Percentiles rank a stretch among this genome's conserved stretches.
phyloP scores from a whole-genome alignment of 2,329 filamentous ascomycete species.

The Fusarium euwallaceae region DNA sequence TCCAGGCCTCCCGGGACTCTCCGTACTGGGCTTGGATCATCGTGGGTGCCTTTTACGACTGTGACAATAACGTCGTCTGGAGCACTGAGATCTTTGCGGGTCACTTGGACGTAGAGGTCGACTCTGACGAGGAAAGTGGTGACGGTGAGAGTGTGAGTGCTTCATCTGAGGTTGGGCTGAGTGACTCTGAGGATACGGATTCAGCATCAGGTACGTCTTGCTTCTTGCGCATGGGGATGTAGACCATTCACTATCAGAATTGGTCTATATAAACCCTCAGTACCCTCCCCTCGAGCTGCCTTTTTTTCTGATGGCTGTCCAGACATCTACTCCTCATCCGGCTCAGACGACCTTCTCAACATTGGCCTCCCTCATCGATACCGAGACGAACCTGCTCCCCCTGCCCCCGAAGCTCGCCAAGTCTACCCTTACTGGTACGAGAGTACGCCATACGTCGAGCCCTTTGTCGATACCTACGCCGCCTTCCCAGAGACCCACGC shows the following conservation, averaged over 20 bases:
- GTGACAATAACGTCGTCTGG: constrained; percentile 57
- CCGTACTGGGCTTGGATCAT: constrained; percentile 62
- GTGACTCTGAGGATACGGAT: constrained; percentile 25
- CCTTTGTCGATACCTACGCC: background rate
- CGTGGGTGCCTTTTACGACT: constrained; percentile 62
- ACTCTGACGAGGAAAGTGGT: constrained; percentile 42
- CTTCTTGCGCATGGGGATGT: background rate
- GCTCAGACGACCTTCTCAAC: constrained; percentile 1
- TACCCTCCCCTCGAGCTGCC: background rate
- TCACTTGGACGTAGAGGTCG: constrained; percentile 44
- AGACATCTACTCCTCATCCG: constrained; percentile 30
- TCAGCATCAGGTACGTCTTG: constrained; percentile 39
- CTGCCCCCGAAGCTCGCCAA: constrained; percentile 10
- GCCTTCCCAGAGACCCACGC: background rate
- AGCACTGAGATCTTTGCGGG: constrained; percentile 60
- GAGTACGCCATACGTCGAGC: background rate
- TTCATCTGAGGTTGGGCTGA: constrained; percentile 27
- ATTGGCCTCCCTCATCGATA: constrained; percentile 5
- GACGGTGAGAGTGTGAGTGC: constrained; percentile 19
- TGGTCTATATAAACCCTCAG: constrained; percentile 24
- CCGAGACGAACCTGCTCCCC: constrained; percentile 1
- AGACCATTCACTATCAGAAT: constrained; percentile 12
- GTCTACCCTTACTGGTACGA: constrained; percentile 19
- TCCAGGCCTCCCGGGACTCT: constrained; percentile 50
- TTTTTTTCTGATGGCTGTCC: constrained; percentile 14